Evolutionary conservation across 768 basidiomycete genomes (phyloP), one percentile per base, ranked within the genome.

Genomic region (Rhizopogon roseolus): DNA sequence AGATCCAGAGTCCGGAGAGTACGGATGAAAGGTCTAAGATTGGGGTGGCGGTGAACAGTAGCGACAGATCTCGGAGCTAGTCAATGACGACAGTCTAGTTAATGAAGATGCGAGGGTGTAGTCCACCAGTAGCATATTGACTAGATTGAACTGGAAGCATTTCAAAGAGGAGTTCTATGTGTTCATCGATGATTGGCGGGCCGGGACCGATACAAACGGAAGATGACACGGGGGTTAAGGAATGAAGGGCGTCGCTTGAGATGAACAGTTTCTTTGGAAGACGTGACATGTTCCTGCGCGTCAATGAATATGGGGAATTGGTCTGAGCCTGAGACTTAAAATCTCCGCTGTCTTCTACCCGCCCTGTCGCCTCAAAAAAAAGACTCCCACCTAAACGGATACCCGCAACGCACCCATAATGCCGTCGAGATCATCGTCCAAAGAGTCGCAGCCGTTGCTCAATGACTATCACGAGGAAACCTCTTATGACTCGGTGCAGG

Each of bases 391-490:
- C 29, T 27, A 48, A 48, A 36, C 27, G 46, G 54, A 55, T 49
- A 41, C 36, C 28, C 45, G 52, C 39, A 44, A 49, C 13, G 29
- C 38, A 25, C 41, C 45, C 52, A 50, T 44, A 60, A 75, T 75
- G 74, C 56, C 67, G 63, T 70, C 76, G 57, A 69, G 75, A 67
- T 70, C 70, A 64, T 71, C 77, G 57, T 67, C 76, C 57, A 71
- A 73, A 57, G 81, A 84, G 69, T 77, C 82, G 45, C 76, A 73
- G 55, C 79, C 85, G 50, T 76, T 88, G 67, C 76, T 88, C 66
- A 65, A 71, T 58, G 73, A 76, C 58, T 68, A 68, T 54, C 74
- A 75, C 8, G 39, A 9, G 4, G 46, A 55, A 45, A 67, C 76
- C 50, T 79, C 78, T 29, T 84, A 82, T 62, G 59, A 68, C 66